Evolutionary conservation across 2,329 filamentous ascomycete genomes (phyloP).

Genomic region (Aotearoamyces nothofagi): DNA sequence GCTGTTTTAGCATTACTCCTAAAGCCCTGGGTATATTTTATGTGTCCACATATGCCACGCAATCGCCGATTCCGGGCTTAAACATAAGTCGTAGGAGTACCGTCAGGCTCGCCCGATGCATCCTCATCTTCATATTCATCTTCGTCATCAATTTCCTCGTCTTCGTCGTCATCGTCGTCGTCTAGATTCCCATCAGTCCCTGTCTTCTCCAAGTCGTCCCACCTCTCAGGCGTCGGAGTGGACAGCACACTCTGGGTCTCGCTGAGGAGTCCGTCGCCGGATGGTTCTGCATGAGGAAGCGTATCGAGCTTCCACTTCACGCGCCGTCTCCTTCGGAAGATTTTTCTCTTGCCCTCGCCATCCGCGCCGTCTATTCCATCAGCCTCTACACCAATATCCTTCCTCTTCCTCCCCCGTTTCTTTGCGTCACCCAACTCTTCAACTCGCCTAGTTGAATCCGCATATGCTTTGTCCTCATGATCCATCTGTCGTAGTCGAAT

Average conservation of each 20-base stretch:
- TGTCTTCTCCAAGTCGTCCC: slow-evolving; percentile 3
- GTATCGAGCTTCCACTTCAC: background rate
- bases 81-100: too few relatives aligned
- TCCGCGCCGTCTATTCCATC: slow-evolving; percentile 1
- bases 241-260: background rate
- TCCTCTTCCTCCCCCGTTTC: slow-evolving; percentile 1
- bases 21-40: too few relatives aligned
- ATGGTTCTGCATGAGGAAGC: background rate
- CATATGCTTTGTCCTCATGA: slow-evolving; percentile 3
- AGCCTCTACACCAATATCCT: background rate
- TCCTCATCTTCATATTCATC: too few relatives aligned
- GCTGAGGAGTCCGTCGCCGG: background rate
- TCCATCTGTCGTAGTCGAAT: slow-evolving; percentile 2
- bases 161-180: too few relatives aligned
- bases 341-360: slow-evolving; percentile 1
- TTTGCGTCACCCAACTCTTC: slow-evolving; percentile 1
- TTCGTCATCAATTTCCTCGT: too few relatives aligned
- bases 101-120: too few relatives aligned
- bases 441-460: background rate
- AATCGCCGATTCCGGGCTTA: too few relatives aligned
- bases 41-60: too few relatives aligned
- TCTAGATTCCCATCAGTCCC: too few relatives aligned
- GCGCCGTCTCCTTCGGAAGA: slow-evolving; percentile 1
- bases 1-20: too few relatives aligned
- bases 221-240: slow-evolving; percentile 1